phyloP scores from a whole-genome alignment of 306 rosid species.

The Arachis stenosperma region DNA sequence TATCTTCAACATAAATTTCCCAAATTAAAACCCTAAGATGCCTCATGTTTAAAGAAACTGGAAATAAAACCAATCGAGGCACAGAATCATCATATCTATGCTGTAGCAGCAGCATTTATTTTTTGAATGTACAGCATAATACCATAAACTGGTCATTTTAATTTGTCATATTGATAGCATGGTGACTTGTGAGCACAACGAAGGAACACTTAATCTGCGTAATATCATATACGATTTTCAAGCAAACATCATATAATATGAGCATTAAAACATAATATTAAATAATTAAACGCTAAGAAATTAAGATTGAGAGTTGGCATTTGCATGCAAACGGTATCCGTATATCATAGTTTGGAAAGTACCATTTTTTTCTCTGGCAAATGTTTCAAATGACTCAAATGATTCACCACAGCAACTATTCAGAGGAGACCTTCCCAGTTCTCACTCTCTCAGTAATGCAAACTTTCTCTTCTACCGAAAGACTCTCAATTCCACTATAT shows the following conservation, averaged over 20 bases:
- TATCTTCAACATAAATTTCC: neutral
- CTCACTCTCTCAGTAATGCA: slow-evolving; percentile 18
- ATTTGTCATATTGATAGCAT: neutral
- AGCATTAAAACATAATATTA: neutral
- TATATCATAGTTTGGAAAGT: slow-evolving; percentile 35
- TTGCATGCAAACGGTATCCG: slow-evolving; percentile 39
- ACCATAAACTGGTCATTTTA: neutral
- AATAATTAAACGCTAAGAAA: too few relatives aligned
- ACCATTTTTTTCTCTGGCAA: slow-evolving; percentile 51
- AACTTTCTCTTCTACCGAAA: neutral
- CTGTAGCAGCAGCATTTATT: neutral
- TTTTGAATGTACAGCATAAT: neutral
- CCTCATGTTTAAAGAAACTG: neutral
- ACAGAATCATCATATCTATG: neutral
- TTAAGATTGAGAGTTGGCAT: neutral
- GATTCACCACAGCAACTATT: neutral
- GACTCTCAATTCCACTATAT: slow-evolving; percentile 29
- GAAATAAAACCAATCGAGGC: neutral
- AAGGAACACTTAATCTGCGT: neutral
- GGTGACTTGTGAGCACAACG: neutral
- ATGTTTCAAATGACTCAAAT: slow-evolving; percentile 22
- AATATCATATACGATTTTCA: neutral
- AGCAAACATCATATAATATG: neutral
- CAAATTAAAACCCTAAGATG: neutral
- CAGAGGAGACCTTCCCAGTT: slow-evolving; percentile 11